Evolutionary conservation across 2,329 filamentous ascomycete species (phyloP).

Genomic region (Whalleya microplaca): DNA sequence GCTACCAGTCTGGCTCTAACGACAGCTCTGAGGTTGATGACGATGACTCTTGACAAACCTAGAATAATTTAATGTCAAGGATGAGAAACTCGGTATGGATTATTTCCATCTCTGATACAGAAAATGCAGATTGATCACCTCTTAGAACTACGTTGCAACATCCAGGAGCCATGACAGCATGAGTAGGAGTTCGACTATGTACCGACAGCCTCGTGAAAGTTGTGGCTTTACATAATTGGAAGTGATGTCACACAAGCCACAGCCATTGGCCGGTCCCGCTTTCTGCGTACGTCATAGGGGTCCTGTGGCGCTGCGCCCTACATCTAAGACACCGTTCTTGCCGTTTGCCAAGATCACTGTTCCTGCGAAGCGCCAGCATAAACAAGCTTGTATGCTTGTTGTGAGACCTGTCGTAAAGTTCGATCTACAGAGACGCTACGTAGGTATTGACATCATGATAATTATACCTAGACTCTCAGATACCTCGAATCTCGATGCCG

Average conservation of each 20-base stretch:
- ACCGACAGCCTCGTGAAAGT: too few species aligned
- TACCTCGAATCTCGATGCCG: not conserved
- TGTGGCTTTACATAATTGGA: not conserved
- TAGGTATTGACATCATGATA: slow-evolving; percentile 22
- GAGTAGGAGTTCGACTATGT: too few species aligned
- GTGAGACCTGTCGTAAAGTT: not conserved
- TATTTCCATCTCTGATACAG: too few species aligned
- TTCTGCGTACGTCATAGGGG: slow-evolving; percentile 6
- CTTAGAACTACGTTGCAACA: too few species aligned
- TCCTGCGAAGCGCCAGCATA: not conserved
- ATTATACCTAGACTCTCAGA: not conserved
- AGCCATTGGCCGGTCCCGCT: not conserved
- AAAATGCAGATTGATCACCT: too few species aligned
- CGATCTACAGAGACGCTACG: slow-evolving; percentile 4
- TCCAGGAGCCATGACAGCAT: too few species aligned
- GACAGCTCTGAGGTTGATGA: too few species aligned
- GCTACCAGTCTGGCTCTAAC: too few species aligned
- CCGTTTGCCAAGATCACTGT: not conserved
- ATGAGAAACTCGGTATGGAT: too few species aligned
- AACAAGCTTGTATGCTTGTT: not conserved
- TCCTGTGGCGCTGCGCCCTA: slow-evolving; percentile 2
- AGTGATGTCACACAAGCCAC: not conserved
- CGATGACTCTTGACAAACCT: too few species aligned
- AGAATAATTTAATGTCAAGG: too few species aligned
- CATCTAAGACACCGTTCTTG: not conserved